Base-by-base conservation (phyloP, 495 filamentous ascomycete genomes). In the Tuber borchii region DNA sequence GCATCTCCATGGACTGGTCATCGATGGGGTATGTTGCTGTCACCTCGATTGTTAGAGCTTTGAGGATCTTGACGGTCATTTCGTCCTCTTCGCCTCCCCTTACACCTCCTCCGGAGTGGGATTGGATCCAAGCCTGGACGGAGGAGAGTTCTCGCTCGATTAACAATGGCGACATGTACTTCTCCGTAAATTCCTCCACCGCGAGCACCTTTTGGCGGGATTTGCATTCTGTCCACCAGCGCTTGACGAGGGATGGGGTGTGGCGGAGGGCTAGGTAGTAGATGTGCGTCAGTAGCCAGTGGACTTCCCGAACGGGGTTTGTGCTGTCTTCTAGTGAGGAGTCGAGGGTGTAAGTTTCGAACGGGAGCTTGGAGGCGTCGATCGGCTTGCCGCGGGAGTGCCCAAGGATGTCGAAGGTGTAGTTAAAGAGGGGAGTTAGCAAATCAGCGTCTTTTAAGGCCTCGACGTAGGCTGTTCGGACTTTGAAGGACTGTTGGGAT, bases 21-120 rank as follows among this genome's bases (percentile, higher is more conserved):
- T 99, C 96, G 37, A 99, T 87, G 17, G 91, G 89, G 80, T 97
- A 97, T 34, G 89, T 88, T 8, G 93, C 94, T 10, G 88, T 90
- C 68, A 97, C 88, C 84, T 97, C 93, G 22, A 72, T 77, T 56
- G 88, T 86, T 3, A 90, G 88, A 22, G 88, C 85, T 42, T 87
- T 87, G 40, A 88, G 91, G 17, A 96, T 88, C 82, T 91, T 94
- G 61, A 97, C 86, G 5, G 86, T 84, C 74, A 97, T 85, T 73
- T 92, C 89, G 76, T 93, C 90, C n/a, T 89, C 88, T 48, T 91
- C 90, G 51, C 51, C 72, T 91, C 89, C 73, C 93, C 42, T 43
- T 43, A 10, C 91, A 9, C 88, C 87, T 42, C 87, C 84, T 3
- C 81, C 26, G 48, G 87, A 86, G 80, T 87, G 88, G 76, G 88